Conservation (phyloP, 495 filamentous ascomycete genomes). For the Cetradonia linearis region DNA sequence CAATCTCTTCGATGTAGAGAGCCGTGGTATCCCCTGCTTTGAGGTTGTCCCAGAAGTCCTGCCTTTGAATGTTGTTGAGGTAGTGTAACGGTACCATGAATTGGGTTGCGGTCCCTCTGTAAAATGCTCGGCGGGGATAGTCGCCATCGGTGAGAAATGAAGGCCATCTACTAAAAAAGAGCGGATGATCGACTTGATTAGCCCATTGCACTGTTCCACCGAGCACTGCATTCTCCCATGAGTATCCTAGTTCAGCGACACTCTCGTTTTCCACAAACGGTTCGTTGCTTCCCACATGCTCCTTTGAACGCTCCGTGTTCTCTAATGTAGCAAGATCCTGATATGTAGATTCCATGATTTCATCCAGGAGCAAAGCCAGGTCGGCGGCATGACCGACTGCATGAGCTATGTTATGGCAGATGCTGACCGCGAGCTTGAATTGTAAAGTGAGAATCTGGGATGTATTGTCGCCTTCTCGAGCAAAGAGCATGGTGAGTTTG, state of each 20-base stretch:
- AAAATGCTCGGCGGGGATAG: neutral
- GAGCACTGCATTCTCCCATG: constrained; percentile 9
- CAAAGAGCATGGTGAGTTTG: constrained; percentile 1
- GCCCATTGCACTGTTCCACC: constrained; percentile 4
- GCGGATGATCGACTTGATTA: neutral
- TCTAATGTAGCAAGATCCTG: neutral
- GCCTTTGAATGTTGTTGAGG: constrained; percentile 1
- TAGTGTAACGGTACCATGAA: constrained; percentile 1
- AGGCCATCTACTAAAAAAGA: constrained; percentile 13
- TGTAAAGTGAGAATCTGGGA: constrained; percentile 5
- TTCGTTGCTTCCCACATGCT: constrained; percentile 7
- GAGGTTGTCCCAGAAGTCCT: constrained; percentile 3
- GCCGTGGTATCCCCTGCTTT: neutral
- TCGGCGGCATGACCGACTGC: neutral
- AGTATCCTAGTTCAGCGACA: constrained; percentile 6
- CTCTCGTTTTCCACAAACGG: neutral
- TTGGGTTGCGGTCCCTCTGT: neutral
- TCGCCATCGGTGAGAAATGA: constrained; percentile 5
- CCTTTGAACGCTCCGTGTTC: neutral
- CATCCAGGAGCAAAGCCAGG: neutral
- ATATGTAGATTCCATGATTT: neutral
- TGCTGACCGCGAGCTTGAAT: constrained; percentile 3
- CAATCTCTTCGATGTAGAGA: neutral
- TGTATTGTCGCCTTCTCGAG: neutral
- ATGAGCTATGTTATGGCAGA: constrained; percentile 4